A percentile compares a stretch with the other conserved stretches of the same genome.
Evolutionary conservation across 2,329 filamentous ascomycete genomes (phyloP).

Genomic region (Fusarium sp.): DNA sequence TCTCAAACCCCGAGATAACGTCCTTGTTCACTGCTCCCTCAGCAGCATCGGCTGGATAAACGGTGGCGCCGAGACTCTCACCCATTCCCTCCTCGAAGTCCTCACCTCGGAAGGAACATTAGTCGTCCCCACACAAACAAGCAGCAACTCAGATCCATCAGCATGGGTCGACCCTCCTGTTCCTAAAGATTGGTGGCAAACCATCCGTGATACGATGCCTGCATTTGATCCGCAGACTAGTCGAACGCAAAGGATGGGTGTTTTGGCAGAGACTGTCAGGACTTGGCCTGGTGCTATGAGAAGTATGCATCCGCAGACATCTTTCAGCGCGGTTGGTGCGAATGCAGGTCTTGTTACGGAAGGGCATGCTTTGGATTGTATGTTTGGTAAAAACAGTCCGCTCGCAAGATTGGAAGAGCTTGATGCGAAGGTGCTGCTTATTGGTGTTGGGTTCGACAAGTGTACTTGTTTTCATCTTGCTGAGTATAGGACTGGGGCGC

Average conservation of each 20-base stretch:
- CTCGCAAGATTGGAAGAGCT: background rate
- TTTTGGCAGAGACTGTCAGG: background rate
- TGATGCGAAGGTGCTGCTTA: background rate
- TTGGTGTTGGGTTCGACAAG: background rate
- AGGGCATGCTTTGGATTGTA: background rate
- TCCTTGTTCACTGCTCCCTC: constrained; percentile 5
- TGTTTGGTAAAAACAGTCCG: constrained; percentile 2
- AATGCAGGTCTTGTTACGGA: background rate
- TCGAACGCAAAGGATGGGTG: background rate
- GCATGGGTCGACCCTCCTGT: background rate
- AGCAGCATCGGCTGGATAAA: constrained; percentile 4
- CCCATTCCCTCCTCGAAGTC: background rate
- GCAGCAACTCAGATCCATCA: constrained; percentile 10
- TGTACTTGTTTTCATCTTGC: constrained; percentile 16
- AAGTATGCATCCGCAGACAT: constrained; percentile 4
- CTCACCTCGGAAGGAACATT: background rate
- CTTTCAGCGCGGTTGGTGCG: constrained; percentile 1
- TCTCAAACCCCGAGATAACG: background rate
- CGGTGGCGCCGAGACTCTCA: background rate
- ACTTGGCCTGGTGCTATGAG: constrained; percentile 7
- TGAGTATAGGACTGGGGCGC: background rate
- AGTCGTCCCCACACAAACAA: background rate
- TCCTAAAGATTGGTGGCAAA: constrained; percentile 2
- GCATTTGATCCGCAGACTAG: background rate
- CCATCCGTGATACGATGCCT: background rate